phyloP scores from a whole-genome alignment of 2,329 filamentous ascomycete genomes.

The Paecilomyces sp. region DNA sequence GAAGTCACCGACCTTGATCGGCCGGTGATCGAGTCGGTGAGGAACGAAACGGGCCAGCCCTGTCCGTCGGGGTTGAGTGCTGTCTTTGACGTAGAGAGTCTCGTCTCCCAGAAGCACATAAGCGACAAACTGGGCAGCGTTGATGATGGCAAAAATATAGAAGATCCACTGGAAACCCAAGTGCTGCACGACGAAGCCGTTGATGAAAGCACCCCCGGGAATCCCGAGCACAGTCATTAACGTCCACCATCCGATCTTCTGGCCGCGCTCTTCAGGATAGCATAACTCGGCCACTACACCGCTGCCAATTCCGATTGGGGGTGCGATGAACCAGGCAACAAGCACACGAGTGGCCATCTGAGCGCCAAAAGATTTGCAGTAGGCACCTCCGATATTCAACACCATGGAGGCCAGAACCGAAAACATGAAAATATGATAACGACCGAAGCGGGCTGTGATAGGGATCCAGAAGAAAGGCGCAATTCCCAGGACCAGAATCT shows the following conservation, averaged over 20 bases:
- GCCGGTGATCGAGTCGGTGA: constrained; percentile 42
- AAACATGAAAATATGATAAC: constrained; percentile 46
- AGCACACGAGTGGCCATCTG: constrained; percentile 46
- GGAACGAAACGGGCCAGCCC: constrained; percentile 26
- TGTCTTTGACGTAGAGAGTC: constrained; percentile 43
- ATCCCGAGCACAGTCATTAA: constrained; percentile 42
- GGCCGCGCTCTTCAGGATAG: constrained; percentile 44
- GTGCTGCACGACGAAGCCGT: constrained; percentile 39
- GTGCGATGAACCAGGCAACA: constrained; percentile 46
- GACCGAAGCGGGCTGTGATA: constrained; percentile 45
- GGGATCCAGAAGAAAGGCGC: constrained; percentile 51
- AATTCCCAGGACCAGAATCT: constrained; percentile 45
- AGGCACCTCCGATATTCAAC: constrained; percentile 48
- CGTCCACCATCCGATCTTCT: constrained; percentile 50
- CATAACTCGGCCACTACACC: constrained; percentile 49
- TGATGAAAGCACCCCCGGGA: constrained; percentile 26
- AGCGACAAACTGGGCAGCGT: constrained; percentile 46
- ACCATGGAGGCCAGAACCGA: constrained; percentile 41
- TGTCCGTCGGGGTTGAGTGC: constrained; percentile 8
- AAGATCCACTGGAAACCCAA: constrained; percentile 52
- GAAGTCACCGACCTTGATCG: constrained; percentile 41
- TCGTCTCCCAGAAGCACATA: constrained; percentile 49
- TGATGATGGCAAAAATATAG: constrained; percentile 51
- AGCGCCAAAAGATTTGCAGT: constrained; percentile 39
- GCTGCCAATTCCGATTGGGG: constrained; percentile 45